Evolutionary conservation across 768 basidiomycete species (phyloP).

Genomic region (Pulveroboletus sp.): DNA sequence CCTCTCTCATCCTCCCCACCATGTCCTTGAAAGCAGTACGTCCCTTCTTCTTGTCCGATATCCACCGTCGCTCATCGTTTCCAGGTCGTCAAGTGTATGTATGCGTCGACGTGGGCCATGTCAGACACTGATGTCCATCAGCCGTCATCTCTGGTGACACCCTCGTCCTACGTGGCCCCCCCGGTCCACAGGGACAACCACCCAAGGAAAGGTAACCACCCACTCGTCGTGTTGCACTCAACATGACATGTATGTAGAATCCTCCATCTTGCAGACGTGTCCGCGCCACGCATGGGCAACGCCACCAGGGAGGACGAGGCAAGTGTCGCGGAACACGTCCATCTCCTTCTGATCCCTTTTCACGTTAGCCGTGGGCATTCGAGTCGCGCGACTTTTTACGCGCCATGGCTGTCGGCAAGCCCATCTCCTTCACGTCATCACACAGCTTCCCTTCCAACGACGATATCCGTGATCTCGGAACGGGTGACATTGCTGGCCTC

Average conservation of each 20-base stretch:
- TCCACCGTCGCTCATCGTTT: background rate
- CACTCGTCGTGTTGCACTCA: background rate
- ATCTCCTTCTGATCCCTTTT: background rate
- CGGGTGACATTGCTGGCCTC: conserved; percentile 65
- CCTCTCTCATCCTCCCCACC: conserved; percentile 1
- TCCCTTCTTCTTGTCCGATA: conserved; percentile 9
- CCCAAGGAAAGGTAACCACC: conserved; percentile 77
- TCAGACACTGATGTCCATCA: conserved; percentile 32
- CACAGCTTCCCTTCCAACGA: conserved; percentile 79
- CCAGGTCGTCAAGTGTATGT: conserved; percentile 63
- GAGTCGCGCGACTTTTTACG: conserved; percentile 93
- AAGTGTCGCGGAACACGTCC: conserved; percentile 7
- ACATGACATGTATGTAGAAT: conserved; percentile 47
- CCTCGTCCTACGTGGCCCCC: conserved; percentile 75
- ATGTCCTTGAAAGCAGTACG: conserved; percentile 81
- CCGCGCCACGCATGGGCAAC: conserved; percentile 82
- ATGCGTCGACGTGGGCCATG: too few species aligned
- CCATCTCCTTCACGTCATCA: conserved; percentile 78
- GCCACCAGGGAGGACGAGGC: conserved; percentile 88
- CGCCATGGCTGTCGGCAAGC: conserved; percentile 82
- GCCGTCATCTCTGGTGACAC: conserved; percentile 92
- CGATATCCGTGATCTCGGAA: conserved; percentile 78
- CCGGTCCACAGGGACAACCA: conserved; percentile 78
- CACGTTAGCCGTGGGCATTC: conserved; percentile 77
- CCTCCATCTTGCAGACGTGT: conserved; percentile 84